Base-by-base conservation (phyloP, 768 basidiomycete species). In the Amanita rimosa region DNA sequence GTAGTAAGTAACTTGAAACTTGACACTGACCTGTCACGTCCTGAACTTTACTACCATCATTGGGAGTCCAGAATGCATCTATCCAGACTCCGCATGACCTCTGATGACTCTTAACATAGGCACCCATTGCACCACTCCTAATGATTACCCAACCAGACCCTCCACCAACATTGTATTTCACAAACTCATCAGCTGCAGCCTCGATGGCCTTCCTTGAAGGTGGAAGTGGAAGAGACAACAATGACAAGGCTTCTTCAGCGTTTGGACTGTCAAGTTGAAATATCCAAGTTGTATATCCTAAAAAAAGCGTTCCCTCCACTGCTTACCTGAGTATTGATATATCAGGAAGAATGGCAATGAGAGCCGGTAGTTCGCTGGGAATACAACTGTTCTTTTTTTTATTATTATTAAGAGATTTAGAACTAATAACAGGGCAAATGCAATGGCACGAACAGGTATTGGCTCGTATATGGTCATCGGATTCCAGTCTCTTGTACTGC, bases 391-490 rank as follows among this genome's bases (percentile, higher is more conserved):
- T 75, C 83, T 91, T 62, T 39, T 31, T n/a, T n/a, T n/a, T n/a
- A n/a, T n/a, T n/a, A n/a, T n/a, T n/a, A n/a, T n/a, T n/a, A n/a
- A 33, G 26, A 44, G 5, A 14, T 75, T 90, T 62, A 35, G 17
- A 38, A 17, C 11, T 19, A 24, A 48, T 13, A 10, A 36, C 39
- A 31, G 45, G 24, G 34, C 31, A 46, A 31, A 52, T 8, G 53
- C 40, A 35, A 11, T 8, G 35, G 43, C 3, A 70, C 79, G 49
- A 43, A 90, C 89, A 50, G 89, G 90, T 53, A 92, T 85, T 1
- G 92, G 92, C 64, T 94, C 91, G 55, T 83, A 95, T 37, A 93
- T 78, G 1, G 77, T 72, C 39, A 67, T 66, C 4, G 91, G 85
- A 6, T 65, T 57, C 87, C 90, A 91, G 8, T 58, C 71, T 3